A percentile compares a stretch with the other conserved stretches of the same genome.
These are phyloP conservation scores for Nemania serpens DNA, from an alignment of 2,329 filamentous ascomycete genomes.

Conservation along the genomic window DNA sequence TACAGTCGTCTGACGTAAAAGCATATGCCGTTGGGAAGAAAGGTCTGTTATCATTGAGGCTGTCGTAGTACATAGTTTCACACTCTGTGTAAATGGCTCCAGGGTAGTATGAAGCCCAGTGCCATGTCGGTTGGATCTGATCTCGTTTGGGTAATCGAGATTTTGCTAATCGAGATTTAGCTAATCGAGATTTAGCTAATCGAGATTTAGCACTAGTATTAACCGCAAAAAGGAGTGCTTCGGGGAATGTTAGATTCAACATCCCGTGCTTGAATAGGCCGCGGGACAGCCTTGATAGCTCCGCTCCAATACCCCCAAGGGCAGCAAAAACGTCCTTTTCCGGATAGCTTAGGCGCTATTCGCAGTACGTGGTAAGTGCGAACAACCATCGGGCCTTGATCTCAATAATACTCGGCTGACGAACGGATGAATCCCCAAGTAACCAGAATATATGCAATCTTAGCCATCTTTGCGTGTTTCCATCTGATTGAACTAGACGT, in stretches of 20 bases:
- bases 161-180: no score
- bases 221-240: background rate
- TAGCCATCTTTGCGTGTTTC: background rate
- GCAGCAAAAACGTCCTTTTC: constrained; percentile 6
- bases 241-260: background rate
- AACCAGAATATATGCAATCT: background rate
- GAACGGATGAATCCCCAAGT: background rate
- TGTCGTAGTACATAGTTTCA: no score
- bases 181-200: no score
- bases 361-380: background rate
- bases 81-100: no score
- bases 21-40: constrained; percentile 8
- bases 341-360: background rate
- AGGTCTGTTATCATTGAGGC: background rate
- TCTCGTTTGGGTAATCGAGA: background rate
- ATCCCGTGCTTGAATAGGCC: background rate
- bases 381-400: background rate
- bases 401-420: background rate
- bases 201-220: no score
- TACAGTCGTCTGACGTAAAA: constrained; percentile 11
- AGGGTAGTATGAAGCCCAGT: constrained; percentile 6
- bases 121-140: constrained; percentile 4
- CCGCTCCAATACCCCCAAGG: constrained; percentile 1
- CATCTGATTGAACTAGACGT: background rate
- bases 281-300: background rate